These are phyloP conservation scores for Eutrema yunnanense DNA, from an alignment of 345 rosid genomes.

Conservation along the genomic window DNA sequence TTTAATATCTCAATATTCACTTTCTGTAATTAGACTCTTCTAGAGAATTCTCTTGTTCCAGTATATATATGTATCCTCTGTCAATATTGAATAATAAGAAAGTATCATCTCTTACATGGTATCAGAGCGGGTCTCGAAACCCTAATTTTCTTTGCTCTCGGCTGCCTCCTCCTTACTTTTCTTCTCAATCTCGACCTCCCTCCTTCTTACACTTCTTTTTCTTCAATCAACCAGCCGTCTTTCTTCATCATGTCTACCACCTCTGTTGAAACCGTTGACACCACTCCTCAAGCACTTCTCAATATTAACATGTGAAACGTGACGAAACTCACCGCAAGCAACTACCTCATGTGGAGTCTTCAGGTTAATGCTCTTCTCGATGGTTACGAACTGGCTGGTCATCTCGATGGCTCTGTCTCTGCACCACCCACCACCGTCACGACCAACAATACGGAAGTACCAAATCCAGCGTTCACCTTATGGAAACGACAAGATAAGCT, in stretches of 20 bases:
- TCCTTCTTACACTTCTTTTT: too few relatives aligned
- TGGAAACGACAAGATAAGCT: too few relatives aligned
- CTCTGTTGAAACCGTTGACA: too few relatives aligned
- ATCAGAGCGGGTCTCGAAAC: too few relatives aligned
- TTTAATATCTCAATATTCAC: neutral
- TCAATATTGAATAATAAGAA: neutral
- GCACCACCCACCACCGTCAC: neutral
- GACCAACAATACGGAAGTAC: too few relatives aligned
- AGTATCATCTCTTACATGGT: too few relatives aligned
- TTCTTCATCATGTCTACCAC: too few relatives aligned
- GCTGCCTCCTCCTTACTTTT: too few relatives aligned
- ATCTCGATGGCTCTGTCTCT: neutral
- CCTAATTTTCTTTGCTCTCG: too few relatives aligned
- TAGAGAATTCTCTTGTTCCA: neutral
- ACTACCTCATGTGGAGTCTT: neutral
- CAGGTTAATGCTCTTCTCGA: neutral
- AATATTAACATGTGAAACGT: neutral
- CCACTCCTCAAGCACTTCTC: neutral
- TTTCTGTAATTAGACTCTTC: neutral
- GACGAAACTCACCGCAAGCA: neutral
- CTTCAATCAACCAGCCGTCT: too few relatives aligned
- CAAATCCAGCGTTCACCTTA: too few relatives aligned
- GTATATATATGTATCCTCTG: neutral
- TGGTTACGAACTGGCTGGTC: neutral
- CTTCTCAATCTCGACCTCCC: too few relatives aligned